These are phyloP conservation scores for Niveomyces coronatus DNA, from an alignment of 2,329 filamentous ascomycete genomes.

Conservation along the genomic window DNA sequence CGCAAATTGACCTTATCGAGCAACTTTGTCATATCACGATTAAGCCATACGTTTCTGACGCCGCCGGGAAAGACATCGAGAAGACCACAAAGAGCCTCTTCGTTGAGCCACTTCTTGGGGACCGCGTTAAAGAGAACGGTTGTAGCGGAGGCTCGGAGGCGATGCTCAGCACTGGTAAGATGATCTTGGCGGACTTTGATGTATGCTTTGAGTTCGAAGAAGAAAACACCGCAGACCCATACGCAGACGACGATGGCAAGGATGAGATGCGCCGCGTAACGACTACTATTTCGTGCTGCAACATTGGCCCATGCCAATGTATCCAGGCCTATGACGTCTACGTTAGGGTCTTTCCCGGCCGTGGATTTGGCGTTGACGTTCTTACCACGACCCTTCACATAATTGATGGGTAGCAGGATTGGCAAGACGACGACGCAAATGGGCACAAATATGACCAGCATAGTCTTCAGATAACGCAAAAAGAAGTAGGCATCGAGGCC, in stretches of 20 bases:
- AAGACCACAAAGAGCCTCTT: slow-evolving; percentile 68
- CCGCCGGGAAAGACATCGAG: slow-evolving; percentile 97
- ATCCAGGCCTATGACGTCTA: slow-evolving; percentile 54
- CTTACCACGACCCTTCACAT: slow-evolving; percentile 56
- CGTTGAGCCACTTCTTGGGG: slow-evolving; percentile 78
- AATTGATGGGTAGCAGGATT: slow-evolving; percentile 78
- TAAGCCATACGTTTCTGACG: slow-evolving; percentile 93
- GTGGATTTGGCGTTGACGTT: slow-evolving; percentile 30
- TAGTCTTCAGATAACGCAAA: slow-evolving; percentile 65
- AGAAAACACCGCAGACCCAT: slow-evolving; percentile 83
- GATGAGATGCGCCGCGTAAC: slow-evolving; percentile 78
- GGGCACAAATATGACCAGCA: slow-evolving; percentile 86
- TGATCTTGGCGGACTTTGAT: slow-evolving; percentile 92
- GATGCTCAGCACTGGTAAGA: slow-evolving; percentile 87
- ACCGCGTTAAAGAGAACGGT: slow-evolving; percentile 91
- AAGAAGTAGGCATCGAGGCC: slow-evolving; percentile 97
- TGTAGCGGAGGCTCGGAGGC: slow-evolving; percentile 84
- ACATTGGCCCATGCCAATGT: slow-evolving; percentile 84
- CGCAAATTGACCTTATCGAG: slow-evolving; percentile 74
- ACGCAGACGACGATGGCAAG: slow-evolving; percentile 67
- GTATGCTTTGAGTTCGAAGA: slow-evolving; percentile 75
- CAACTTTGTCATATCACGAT: slow-evolving; percentile 74
- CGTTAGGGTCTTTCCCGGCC: slow-evolving; percentile 21
- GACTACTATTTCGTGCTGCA: slow-evolving; percentile 47
- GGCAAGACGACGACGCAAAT: slow-evolving; percentile 70